Percentiles rank a stretch among this genome's conserved stretches.
phyloP scores from a whole-genome alignment of 176 grass and related monocot genomes.

The Carex parvula region DNA sequence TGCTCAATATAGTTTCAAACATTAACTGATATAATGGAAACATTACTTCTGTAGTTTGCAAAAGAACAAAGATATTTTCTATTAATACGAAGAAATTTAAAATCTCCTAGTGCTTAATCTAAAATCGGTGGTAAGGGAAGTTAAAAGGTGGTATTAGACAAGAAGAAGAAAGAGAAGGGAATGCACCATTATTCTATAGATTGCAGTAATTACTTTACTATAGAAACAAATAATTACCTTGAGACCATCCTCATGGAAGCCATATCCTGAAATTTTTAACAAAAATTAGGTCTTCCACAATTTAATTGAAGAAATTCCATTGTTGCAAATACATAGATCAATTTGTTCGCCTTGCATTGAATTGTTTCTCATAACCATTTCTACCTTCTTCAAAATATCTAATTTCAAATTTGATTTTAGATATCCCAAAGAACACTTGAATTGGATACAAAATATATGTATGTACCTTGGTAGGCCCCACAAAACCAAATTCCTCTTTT shows the following conservation, averaged over 20 bases:
- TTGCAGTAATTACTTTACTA: background rate
- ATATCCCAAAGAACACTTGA: background rate
- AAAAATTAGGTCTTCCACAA: conserved; percentile 23
- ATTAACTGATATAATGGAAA: background rate
- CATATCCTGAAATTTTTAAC: conserved; percentile 50
- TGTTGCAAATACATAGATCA: background rate
- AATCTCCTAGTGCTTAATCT: background rate
- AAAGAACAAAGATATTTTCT: background rate
- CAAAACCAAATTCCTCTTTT: conserved; percentile 78
- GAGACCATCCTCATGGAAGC: conserved; percentile 83
- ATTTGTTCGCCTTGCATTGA: background rate
- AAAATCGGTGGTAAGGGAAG: background rate
- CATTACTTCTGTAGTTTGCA: background rate
- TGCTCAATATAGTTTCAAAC: too few relatives aligned
- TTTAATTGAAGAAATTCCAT: conserved; percentile 3
- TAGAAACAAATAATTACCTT: conserved; percentile 36
- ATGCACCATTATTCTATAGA: background rate
- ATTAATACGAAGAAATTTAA: background rate
- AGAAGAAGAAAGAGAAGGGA: background rate
- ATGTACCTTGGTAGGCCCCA: conserved; percentile 72
- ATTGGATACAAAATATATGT: conserved; percentile 10
- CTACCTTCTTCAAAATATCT: background rate
- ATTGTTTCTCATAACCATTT: background rate
- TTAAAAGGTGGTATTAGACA: background rate
- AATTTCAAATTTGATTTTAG: background rate